A percentile compares a stretch with the other conserved stretches of the same genome.
These are phyloP conservation scores for Vitis hybrid DNA, from an alignment of 177 flowering plant genomes.

Conservation along the genomic window DNA sequence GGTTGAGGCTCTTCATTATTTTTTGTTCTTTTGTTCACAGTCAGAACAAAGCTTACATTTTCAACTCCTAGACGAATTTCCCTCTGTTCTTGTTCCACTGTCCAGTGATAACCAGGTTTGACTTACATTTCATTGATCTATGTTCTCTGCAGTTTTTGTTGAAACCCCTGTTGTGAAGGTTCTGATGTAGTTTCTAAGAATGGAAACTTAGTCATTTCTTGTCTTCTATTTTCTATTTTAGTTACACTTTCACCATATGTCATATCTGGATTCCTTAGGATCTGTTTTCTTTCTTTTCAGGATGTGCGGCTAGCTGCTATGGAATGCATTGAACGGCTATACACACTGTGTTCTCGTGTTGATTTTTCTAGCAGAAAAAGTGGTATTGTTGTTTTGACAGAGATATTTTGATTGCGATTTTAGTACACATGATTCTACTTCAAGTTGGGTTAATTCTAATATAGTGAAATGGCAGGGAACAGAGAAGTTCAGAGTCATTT, in stretches of 20 bases:
- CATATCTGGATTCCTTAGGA: neutral
- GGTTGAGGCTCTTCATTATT: conserved; percentile 64
- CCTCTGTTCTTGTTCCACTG: conserved; percentile 76
- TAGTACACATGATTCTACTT: neutral
- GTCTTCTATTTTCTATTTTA: neutral
- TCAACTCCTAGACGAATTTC: conserved; percentile 57
- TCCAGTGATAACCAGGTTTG: conserved; percentile 67
- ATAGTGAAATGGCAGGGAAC: conserved; percentile 38
- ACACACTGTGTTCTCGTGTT: conserved; percentile 35
- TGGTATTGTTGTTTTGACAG: conserved; percentile 36
- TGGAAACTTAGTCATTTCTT: no score
- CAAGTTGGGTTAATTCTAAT: conserved; percentile 7
- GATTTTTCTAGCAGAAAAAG: conserved; percentile 39
- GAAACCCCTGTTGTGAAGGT: neutral
- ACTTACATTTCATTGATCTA: neutral
- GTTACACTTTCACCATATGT: neutral
- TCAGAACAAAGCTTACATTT: conserved; percentile 32
- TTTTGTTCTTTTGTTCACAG: conserved; percentile 49
- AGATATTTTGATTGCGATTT: no score
- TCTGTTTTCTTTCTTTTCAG: conserved; percentile 32
- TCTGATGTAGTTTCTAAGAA: neutral
- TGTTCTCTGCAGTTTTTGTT: neutral
- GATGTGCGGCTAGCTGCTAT: conserved; percentile 63
- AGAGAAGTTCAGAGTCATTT: conserved; percentile 37
- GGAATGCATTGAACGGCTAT: conserved; percentile 67